These are phyloP conservation scores for Barnettozyma salicaria DNA, from an alignment of 805 yeast genomes.

Conservation along the genomic window DNA sequence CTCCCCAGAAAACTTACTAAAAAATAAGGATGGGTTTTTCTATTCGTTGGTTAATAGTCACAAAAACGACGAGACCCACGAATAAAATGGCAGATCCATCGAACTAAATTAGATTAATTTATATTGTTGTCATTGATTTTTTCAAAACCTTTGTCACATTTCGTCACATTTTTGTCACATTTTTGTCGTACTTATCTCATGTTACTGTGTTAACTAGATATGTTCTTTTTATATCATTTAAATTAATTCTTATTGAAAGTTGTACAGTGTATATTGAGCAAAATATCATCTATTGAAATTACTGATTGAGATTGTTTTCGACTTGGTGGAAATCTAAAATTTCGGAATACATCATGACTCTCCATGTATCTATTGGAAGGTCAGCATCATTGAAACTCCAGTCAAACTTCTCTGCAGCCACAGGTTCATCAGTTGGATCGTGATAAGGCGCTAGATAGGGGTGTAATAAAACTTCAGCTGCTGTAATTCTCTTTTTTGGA, in stretches of 20 bases:
- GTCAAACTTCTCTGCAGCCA: conserved; percentile 86
- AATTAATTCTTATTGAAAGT: no score
- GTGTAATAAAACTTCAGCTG: conserved; percentile 83
- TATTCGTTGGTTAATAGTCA: conserved; percentile 68
- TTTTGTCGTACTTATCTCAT: no score
- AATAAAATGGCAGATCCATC: background rate
- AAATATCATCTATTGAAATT: no score
- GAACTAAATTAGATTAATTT: no score
- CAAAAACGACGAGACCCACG: conserved; percentile 9
- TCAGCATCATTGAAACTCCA: conserved; percentile 99
- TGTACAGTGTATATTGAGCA: no score
- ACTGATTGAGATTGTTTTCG: conserved; percentile 16
- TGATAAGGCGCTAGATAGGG: conserved; percentile 93
- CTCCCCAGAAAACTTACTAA: conserved; percentile 59
- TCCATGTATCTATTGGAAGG: conserved; percentile 96
- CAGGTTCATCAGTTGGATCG: conserved; percentile 96
- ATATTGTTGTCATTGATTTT: no score
- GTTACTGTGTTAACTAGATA: no score
- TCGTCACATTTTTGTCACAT: no score
- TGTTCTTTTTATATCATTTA: no score
- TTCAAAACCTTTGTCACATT: no score
- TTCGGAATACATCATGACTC: conserved; percentile 98
- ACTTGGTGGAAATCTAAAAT: conserved; percentile 93
- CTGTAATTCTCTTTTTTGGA: conserved; percentile 90
- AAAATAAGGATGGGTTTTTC: conserved; percentile 62